Evolutionary conservation across 345 rosid species (phyloP).

Genomic region (Euphorbia lathyris): DNA sequence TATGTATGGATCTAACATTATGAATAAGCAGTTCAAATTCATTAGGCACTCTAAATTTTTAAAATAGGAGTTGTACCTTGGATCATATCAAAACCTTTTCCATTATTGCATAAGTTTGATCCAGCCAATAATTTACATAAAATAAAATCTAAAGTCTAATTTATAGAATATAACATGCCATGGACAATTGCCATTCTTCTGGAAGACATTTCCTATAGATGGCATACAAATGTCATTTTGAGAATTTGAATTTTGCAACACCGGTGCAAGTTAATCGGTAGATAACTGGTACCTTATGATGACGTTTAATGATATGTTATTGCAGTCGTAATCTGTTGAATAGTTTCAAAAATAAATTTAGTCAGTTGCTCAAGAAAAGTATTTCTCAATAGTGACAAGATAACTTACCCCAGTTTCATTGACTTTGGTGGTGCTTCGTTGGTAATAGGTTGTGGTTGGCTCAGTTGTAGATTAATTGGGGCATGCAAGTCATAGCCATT

Average conservation of each 20-base stretch:
- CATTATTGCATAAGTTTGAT: slow-evolving; percentile 13
- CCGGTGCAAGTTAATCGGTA: slow-evolving; percentile 10
- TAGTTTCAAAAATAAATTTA: slow-evolving; percentile 8
- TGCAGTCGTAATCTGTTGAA: slow-evolving; percentile 38
- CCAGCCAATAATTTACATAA: slow-evolving; percentile 16
- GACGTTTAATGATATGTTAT: slow-evolving; percentile 10
- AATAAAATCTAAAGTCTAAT: slow-evolving; percentile 20
- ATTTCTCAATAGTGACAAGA: neutral
- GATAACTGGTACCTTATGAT: slow-evolving; percentile 12
- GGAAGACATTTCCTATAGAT: slow-evolving; percentile 18
- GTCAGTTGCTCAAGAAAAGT: neutral
- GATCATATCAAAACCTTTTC: slow-evolving; percentile 1
- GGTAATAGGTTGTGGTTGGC: slow-evolving; percentile 44
- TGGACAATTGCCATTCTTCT: slow-evolving; percentile 11
- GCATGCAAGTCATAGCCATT: slow-evolving; percentile 33
- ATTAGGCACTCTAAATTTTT: neutral
- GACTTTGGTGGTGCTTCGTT: slow-evolving; percentile 30
- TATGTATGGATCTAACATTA: neutral
- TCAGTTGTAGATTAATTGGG: slow-evolving; percentile 42
- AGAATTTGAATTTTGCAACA: slow-evolving; percentile 13
- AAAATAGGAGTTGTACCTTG: neutral
- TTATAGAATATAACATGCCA: slow-evolving; percentile 25
- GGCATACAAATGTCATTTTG: slow-evolving; percentile 15
- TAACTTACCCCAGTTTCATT: slow-evolving; percentile 39
- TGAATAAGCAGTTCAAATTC: neutral